Conservation (phyloP, 1,284 basidiomycete genomes). For the Ganoderma multipileum region DNA sequence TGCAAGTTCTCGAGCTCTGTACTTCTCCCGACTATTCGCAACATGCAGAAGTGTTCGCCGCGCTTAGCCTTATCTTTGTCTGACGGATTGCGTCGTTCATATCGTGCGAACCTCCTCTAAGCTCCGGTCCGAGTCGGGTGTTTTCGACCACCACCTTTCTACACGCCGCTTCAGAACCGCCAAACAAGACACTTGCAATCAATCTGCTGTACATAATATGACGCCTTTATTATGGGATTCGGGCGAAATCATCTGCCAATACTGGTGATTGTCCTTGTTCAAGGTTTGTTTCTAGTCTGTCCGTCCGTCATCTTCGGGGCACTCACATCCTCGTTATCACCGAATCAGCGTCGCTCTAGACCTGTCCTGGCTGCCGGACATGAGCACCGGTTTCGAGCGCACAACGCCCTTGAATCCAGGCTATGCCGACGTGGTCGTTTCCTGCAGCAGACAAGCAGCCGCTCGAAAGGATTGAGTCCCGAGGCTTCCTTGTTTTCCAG, state of each 20-base stretch:
- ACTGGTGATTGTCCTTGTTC: background rate
- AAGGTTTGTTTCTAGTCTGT: conserved; percentile 1
- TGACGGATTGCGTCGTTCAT: conserved; percentile 25
- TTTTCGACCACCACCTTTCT: background rate
- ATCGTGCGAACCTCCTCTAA: background rate
- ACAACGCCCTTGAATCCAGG: background rate
- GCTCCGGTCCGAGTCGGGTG: background rate
- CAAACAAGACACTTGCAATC: background rate
- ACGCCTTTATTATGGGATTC: background rate
- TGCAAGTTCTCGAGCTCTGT: background rate
- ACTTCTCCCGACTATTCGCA: background rate
- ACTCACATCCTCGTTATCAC: conserved; percentile 6
- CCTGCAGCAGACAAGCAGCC: background rate
- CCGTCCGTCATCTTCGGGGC: conserved; percentile 2
- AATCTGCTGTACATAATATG: background rate
- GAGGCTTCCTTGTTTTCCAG: background rate
- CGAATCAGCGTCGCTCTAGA: background rate
- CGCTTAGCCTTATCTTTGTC: conserved; percentile 14
- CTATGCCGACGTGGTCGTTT: background rate
- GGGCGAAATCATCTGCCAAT: background rate
- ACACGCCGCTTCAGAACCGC: background rate
- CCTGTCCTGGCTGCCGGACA: background rate
- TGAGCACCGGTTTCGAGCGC: background rate
- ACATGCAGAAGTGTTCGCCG: background rate
- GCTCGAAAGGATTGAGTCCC: background rate